Conservation (phyloP, 2,329 filamentous ascomycete genomes). For the Trematosphaeria pertusa region DNA sequence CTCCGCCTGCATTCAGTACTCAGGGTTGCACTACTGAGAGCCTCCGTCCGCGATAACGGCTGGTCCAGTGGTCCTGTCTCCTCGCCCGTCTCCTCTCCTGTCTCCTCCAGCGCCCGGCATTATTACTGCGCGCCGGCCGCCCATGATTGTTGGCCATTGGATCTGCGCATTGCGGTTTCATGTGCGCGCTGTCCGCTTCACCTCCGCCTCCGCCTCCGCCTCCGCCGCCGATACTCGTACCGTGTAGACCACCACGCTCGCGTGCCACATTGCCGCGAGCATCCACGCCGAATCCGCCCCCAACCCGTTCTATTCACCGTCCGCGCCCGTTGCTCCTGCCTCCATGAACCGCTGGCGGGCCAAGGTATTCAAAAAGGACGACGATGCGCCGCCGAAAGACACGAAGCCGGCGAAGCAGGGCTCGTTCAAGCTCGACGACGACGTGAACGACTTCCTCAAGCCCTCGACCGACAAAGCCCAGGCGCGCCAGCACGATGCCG, state of each 20-base stretch:
- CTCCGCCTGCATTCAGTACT: neutral
- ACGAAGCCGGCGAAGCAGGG: constrained; percentile 30
- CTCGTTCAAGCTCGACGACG: constrained; percentile 48
- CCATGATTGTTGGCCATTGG: no score
- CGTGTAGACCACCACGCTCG: constrained; percentile 23
- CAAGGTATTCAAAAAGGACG: constrained; percentile 56
- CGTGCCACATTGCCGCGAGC: constrained; percentile 18
- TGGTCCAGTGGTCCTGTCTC: neutral
- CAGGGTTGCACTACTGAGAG: neutral
- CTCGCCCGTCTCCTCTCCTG: constrained; percentile 1
- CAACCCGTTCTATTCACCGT: neutral
- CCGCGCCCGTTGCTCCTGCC: no score
- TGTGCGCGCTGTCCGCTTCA: constrained; percentile 2
- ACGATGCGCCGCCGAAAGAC: constrained; percentile 27
- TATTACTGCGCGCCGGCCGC: no score
- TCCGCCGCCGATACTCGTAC: neutral
- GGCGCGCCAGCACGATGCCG: constrained; percentile 34
- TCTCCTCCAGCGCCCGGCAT: no score
- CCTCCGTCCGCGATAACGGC: constrained; percentile 5
- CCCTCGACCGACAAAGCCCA: constrained; percentile 56
- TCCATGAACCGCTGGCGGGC: constrained; percentile 56
- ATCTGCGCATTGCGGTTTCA: constrained; percentile 7
- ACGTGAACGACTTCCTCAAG: constrained; percentile 66
- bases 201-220: neutral
- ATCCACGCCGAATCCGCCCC: constrained; percentile 10